Percentiles rank a stretch among this genome's conserved stretches.
These are phyloP conservation scores for Amorphotheca resinae DNA, from an alignment of 495 filamentous ascomycete genomes.

Conservation along the genomic window DNA sequence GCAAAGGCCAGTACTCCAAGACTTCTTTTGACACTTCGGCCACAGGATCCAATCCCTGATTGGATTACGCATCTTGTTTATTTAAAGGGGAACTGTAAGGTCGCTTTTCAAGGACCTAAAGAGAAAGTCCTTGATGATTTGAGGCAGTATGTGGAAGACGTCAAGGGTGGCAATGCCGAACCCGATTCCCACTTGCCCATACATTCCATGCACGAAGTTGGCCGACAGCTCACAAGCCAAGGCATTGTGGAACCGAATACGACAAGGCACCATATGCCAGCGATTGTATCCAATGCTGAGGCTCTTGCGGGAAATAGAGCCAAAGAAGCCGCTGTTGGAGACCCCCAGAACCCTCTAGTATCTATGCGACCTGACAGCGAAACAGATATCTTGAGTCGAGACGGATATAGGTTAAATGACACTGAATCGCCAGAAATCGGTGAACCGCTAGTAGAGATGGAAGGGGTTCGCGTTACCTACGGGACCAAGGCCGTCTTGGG, in stretches of 20 bases:
- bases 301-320: neutral
- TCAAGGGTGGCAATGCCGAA: constrained; percentile 19
- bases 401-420: constrained; percentile 19
- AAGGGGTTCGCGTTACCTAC: constrained; percentile 68
- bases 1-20: constrained; percentile 52
- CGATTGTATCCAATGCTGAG: neutral
- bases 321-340: neutral
- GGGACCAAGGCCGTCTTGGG: constrained; percentile 64
- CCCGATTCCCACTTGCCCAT: constrained; percentile 30
- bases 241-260: constrained; percentile 28
- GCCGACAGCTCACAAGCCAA: constrained; percentile 30
- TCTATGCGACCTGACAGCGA: neutral
- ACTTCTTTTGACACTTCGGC: constrained; percentile 62
- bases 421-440: constrained; percentile 6
- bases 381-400: constrained; percentile 21
- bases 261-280: constrained; percentile 4
- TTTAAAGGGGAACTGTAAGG: constrained; percentile 45
- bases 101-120: constrained; percentile 46
- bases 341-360: neutral
- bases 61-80: constrained; percentile 80
- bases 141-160: constrained; percentile 28
- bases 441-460: constrained; percentile 74
- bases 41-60: constrained; percentile 73
- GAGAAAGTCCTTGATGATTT: constrained; percentile 37
- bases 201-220: constrained; percentile 38